Conservation (phyloP, 2,329 filamentous ascomycete genomes). For the Thermomyces lanuginosus region DNA sequence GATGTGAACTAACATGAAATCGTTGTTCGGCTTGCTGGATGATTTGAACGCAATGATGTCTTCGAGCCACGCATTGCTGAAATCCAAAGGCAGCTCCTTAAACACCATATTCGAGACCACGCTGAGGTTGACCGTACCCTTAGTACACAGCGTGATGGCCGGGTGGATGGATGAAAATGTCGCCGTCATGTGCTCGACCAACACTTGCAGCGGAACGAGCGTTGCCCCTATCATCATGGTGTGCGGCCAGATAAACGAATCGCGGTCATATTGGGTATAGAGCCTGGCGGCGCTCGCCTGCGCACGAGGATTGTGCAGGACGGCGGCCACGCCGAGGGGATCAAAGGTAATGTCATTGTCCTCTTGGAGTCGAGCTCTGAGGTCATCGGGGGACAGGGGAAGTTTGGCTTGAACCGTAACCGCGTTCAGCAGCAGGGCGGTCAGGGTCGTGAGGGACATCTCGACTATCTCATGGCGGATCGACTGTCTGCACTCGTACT, state of each 20-base stretch:
- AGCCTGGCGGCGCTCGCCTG: constrained; percentile 15
- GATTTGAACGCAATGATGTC: constrained; percentile 15
- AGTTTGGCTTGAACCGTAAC: constrained; percentile 6
- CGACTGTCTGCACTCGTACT: no score
- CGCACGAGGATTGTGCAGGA: constrained; percentile 17
- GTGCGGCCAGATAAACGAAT: constrained; percentile 17
- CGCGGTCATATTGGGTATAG: constrained; percentile 15
- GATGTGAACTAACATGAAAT: constrained; percentile 15
- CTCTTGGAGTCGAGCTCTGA: constrained; percentile 7
- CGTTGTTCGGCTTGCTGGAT: constrained; percentile 12
- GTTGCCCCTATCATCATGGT: constrained; percentile 18
- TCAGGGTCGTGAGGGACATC: neutral
- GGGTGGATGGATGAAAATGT: constrained; percentile 12
- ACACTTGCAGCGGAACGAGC: constrained; percentile 15
- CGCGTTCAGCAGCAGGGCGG: constrained; percentile 4
- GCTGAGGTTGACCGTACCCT: constrained; percentile 12
- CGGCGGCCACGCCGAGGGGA: constrained; percentile 18
- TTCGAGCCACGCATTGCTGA: constrained; percentile 15
- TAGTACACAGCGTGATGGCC: constrained; percentile 15
- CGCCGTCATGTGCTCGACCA: constrained; percentile 16
- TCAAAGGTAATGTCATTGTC: constrained; percentile 15
- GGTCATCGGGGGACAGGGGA: constrained; percentile 6
- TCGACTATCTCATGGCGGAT: constrained; percentile 1
- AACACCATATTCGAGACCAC: constrained; percentile 18
- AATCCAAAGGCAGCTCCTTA: constrained; percentile 15